phyloP scores from a whole-genome alignment of 2,329 filamentous ascomycete species.

The Remersonia thermophila region DNA sequence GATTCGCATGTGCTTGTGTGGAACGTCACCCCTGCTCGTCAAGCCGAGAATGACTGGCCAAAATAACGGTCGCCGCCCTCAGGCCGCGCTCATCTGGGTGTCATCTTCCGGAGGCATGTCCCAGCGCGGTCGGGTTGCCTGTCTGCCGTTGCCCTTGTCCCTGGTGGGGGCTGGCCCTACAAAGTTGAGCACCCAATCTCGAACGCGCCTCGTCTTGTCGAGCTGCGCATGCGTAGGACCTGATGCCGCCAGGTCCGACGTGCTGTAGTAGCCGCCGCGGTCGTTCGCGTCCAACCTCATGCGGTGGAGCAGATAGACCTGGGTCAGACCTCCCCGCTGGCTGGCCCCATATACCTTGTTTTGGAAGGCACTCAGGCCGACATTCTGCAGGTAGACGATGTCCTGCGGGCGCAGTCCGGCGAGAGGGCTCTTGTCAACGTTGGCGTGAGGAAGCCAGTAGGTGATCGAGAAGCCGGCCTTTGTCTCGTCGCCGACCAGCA shows the following conservation, averaged over 20 bases:
- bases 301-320: constrained; percentile 53
- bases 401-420: constrained; percentile 53
- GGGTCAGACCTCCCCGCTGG: constrained; percentile 57
- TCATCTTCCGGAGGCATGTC: constrained; percentile 19
- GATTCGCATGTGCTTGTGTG: too few relatives aligned
- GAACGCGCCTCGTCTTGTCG: constrained; percentile 53
- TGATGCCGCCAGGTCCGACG: constrained; percentile 32
- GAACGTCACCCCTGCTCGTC: too few relatives aligned
- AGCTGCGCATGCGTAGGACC: constrained; percentile 35
- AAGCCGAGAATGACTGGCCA: too few relatives aligned
- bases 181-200: constrained; percentile 64
- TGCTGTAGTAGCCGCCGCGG: constrained; percentile 43
- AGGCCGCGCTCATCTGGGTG: constrained; percentile 12
- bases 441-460: constrained; percentile 56
- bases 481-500: constrained; percentile 78
- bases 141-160: background rate
- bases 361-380: constrained; percentile 64
- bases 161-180: constrained; percentile 27
- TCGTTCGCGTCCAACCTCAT: constrained; percentile 39
- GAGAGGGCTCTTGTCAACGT: constrained; percentile 23
- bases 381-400: constrained; percentile 65
- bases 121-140: constrained; percentile 10
- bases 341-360: constrained; percentile 76
- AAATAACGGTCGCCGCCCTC: too few relatives aligned
- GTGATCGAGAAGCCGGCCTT: constrained; percentile 67